Conservation (phyloP, 305 asterid genomes). For the Fraxinus sp. region DNA sequence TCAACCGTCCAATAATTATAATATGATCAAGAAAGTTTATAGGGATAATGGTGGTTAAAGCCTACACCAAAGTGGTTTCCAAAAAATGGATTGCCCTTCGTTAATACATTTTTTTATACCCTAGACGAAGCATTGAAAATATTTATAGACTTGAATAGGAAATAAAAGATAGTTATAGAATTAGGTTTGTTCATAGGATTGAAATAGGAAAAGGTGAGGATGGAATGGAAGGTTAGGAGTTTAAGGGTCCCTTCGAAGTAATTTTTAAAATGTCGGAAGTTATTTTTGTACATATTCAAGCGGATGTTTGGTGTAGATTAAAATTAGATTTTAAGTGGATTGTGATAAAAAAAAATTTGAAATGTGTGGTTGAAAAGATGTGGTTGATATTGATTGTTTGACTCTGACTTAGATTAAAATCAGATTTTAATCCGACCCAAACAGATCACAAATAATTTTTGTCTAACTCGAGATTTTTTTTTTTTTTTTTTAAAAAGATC, state of each 20-base stretch:
- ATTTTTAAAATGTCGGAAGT: too few species aligned
- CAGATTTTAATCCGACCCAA: too few species aligned
- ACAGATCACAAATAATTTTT: too few species aligned
- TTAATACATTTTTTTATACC: conserved; percentile 14
- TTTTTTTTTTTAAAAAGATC: too few species aligned
- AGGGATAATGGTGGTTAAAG: conserved; percentile 37
- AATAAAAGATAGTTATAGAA: conserved; percentile 4
- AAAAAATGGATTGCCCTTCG: conserved; percentile 24
- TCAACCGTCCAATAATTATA: conserved; percentile 32
- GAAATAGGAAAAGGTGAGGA: conserved; percentile 10
- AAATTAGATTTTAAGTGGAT: too few species aligned
- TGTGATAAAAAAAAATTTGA: too few species aligned
- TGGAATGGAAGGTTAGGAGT: conserved; percentile 1
- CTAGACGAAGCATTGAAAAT: conserved; percentile 18
- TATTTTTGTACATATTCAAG: neutral
- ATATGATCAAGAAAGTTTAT: conserved; percentile 17
- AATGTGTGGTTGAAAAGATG: too few species aligned
- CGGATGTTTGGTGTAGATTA: too few species aligned
- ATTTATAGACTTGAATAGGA: neutral
- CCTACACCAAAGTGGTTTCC: conserved; percentile 31
- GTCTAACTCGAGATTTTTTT: too few species aligned
- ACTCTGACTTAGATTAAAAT: too few species aligned
- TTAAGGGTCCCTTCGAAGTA: too few species aligned
- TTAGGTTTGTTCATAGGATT: conserved; percentile 15
- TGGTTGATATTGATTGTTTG: too few species aligned